phyloP scores from a whole-genome alignment of 257 asterid genomes.

The Sherardia arvensis region DNA sequence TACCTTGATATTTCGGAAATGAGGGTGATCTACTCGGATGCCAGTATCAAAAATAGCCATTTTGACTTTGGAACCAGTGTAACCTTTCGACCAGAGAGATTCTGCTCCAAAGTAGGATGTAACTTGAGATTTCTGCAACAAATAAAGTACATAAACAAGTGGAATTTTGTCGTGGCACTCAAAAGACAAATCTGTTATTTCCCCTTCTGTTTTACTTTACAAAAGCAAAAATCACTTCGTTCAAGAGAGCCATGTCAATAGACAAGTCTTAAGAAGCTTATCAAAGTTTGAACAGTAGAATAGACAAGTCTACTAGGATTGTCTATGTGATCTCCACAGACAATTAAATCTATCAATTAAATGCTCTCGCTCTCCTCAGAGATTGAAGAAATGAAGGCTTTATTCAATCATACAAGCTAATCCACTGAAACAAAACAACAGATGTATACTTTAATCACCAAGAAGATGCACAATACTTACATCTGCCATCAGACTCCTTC shows the following conservation, averaged over 20 bases:
- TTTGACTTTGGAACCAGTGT: constrained; percentile 91
- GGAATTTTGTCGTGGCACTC: neutral
- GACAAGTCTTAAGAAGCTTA: no score
- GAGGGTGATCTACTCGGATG: constrained; percentile 88
- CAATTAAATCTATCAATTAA: neutral
- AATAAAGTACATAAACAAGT: constrained; percentile 5
- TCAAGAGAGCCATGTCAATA: neutral
- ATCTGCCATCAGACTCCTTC: constrained; percentile 71
- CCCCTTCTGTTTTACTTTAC: neutral
- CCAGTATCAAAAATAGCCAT: constrained; percentile 99
- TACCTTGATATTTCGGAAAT: constrained; percentile 97
- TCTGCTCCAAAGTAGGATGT: constrained; percentile 98
- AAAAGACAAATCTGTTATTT: neutral
- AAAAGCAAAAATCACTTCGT: neutral
- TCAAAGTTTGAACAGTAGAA: neutral
- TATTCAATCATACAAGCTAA: neutral
- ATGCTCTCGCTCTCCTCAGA: neutral
- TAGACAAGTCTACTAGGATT: neutral
- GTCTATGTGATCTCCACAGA: neutral
- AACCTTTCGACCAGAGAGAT: constrained; percentile 85
- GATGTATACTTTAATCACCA: neutral
- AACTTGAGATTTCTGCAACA: constrained; percentile 83
- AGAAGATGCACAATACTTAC: neutral
- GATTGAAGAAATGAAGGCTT: neutral
- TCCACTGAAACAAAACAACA: neutral